A percentile compares a stretch with the other conserved stretches of the same genome.
Conservation (phyloP, 176 grass and related monocot species). For the Pharus latifolius region DNA sequence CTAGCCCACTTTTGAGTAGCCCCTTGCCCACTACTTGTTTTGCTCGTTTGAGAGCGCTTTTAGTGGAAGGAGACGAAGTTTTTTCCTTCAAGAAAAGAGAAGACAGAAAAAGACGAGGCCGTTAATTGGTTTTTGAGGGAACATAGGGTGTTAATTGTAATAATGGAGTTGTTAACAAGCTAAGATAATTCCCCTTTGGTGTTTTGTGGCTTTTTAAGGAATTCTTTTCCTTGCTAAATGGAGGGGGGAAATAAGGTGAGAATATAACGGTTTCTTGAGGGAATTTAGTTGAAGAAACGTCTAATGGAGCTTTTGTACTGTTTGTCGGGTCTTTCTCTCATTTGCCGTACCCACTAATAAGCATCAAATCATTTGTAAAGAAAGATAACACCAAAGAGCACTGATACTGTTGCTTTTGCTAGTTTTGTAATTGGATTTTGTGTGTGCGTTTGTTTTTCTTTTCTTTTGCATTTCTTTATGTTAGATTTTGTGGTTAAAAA, state of each 20-base stretch:
- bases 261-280: not conserved
- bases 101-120: not conserved
- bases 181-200: too few species aligned
- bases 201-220: too few species aligned
- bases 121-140: too few species aligned
- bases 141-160: too few species aligned
- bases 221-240: not conserved
- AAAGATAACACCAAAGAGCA: not conserved
- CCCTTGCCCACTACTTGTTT: not conserved
- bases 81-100: not conserved
- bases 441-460: too few species aligned
- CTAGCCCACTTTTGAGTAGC: constrained; percentile 17
- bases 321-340: too few species aligned
- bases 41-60: constrained; percentile 1
- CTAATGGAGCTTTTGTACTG: not conserved
- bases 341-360: not conserved
- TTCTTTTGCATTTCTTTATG: not conserved
- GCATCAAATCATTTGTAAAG: not conserved
- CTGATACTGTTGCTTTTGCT: not conserved
- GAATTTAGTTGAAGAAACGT: not conserved
- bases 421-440: not conserved
- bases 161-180: too few species aligned
- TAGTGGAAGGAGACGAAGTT: not conserved
- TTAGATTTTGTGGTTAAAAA: not conserved
- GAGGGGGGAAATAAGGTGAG: not conserved